These are phyloP conservation scores for Hygrocybe punicea DNA, from an alignment of 768 basidiomycete species.

Conservation along the genomic window DNA sequence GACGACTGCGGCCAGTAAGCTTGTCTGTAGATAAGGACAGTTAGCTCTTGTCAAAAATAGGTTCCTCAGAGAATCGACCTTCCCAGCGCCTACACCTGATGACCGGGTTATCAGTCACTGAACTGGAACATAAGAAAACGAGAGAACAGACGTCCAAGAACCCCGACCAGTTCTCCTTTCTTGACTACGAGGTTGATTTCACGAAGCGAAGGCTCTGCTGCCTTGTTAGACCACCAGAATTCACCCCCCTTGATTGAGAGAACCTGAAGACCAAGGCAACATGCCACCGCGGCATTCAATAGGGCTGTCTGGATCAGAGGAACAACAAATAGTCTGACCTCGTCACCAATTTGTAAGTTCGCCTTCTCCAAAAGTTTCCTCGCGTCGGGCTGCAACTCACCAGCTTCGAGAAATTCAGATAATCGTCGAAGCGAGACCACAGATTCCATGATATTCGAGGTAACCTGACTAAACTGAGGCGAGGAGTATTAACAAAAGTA, in stretches of 20 bases:
- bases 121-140: slow-evolving; percentile 36
- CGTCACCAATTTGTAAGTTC: slow-evolving; percentile 54
- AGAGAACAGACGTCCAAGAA: slow-evolving; percentile 86
- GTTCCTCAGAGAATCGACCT: too few relatives aligned
- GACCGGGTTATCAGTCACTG: neutral
- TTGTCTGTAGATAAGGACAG: slow-evolving; percentile 25
- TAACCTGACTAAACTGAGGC: slow-evolving; percentile 63
- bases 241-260: neutral
- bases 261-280: slow-evolving; percentile 66
- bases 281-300: slow-evolving; percentile 65
- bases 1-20: slow-evolving; percentile 63
- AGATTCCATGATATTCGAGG: slow-evolving; percentile 81
- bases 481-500: neutral
- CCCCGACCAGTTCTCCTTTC: slow-evolving; percentile 81
- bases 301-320: slow-evolving; percentile 44
- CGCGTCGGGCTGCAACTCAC: slow-evolving; percentile 79
- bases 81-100: too few relatives aligned
- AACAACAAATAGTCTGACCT: slow-evolving; percentile 36
- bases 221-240: slow-evolving; percentile 24
- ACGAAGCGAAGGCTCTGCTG: slow-evolving; percentile 62
- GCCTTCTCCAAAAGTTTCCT: slow-evolving; percentile 48
- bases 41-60: slow-evolving; percentile 49
- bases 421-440: slow-evolving; percentile 79
- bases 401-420: slow-evolving; percentile 67
- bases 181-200: slow-evolving; percentile 69